Evolutionary conservation across 2,329 filamentous ascomycete species (phyloP).

Genomic region (Alternaria dauci): DNA sequence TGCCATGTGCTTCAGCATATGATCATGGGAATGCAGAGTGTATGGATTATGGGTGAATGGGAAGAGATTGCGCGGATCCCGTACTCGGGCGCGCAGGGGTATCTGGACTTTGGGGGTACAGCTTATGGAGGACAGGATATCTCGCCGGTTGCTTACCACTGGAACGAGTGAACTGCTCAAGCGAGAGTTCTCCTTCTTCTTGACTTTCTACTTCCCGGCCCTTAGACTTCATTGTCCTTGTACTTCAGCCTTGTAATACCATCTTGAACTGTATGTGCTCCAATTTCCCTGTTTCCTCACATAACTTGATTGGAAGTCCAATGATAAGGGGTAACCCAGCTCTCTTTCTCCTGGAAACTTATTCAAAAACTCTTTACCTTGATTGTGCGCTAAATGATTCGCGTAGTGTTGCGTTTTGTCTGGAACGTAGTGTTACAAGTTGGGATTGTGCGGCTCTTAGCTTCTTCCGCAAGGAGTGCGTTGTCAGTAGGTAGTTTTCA

Average conservation of each 20-base stretch:
- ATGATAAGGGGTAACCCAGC: not conserved
- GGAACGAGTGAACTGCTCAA: not conserved
- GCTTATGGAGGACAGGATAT: slow-evolving; percentile 49
- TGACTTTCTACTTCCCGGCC: not conserved
- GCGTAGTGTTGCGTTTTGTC: no score
- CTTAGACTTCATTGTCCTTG: not conserved
- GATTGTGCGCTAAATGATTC: no score
- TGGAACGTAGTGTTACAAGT: no score
- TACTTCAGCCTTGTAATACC: not conserved
- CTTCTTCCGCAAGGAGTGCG: no score
- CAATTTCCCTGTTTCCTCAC: not conserved
- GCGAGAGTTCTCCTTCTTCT: not conserved
- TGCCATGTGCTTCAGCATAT: slow-evolving; percentile 68
- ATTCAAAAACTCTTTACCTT: no score
- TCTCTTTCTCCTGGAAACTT: not conserved
- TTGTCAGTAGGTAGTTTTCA: no score
- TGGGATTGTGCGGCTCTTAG: no score
- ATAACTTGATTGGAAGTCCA: not conserved
- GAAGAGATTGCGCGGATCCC: slow-evolving; percentile 50
- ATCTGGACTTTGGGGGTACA: slow-evolving; percentile 56
- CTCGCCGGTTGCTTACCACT: slow-evolving; percentile 22
- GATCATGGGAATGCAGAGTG: slow-evolving; percentile 63
- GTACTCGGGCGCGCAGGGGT: slow-evolving; percentile 51
- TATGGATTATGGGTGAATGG: slow-evolving; percentile 58
- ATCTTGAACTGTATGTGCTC: not conserved